Percentiles rank a stretch among this genome's conserved stretches.
phyloP scores from a whole-genome alignment of 352 stramenopile species.

The Globisporangium solare region DNA sequence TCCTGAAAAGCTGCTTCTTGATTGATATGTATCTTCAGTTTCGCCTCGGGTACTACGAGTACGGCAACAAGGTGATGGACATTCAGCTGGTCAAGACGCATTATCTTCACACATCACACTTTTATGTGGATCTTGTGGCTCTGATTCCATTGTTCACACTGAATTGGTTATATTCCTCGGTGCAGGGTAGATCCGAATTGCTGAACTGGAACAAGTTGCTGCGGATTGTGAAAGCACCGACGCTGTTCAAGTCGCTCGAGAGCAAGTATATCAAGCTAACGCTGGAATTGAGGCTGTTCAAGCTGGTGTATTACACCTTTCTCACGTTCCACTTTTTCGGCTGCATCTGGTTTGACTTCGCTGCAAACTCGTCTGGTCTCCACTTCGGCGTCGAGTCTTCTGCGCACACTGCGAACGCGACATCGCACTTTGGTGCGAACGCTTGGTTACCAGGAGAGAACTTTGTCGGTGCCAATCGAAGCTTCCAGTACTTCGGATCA shows the following conservation, averaged over 20 bases:
- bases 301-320: constrained; percentile 55
- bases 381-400: constrained; percentile 14
- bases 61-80: constrained; percentile 65
- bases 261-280: constrained; percentile 50
- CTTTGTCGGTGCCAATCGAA: constrained; percentile 18
- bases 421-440: constrained; percentile 23
- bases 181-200: constrained; percentile 22
- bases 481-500: constrained; percentile 41
- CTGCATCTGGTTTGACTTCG: constrained; percentile 61
- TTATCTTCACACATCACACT: constrained; percentile 36
- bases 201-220: constrained; percentile 59
- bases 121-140: constrained; percentile 39
- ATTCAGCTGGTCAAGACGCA: constrained; percentile 27
- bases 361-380: constrained; percentile 35
- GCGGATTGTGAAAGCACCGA: constrained; percentile 41
- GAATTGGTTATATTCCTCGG: constrained; percentile 22
- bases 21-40: constrained; percentile 50
- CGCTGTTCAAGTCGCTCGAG: constrained; percentile 40
- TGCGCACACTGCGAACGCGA: background rate
- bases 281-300: constrained; percentile 42
- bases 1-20: constrained; percentile 38
- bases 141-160: constrained; percentile 39
- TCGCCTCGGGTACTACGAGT: constrained; percentile 53
- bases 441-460: constrained; percentile 22
- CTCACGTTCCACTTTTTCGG: constrained; percentile 48